Percentiles rank a stretch among this genome's conserved stretches.
These are phyloP conservation scores for Acorus gramineus DNA, from an alignment of 106 monocot genomes.

Conservation along the genomic window DNA sequence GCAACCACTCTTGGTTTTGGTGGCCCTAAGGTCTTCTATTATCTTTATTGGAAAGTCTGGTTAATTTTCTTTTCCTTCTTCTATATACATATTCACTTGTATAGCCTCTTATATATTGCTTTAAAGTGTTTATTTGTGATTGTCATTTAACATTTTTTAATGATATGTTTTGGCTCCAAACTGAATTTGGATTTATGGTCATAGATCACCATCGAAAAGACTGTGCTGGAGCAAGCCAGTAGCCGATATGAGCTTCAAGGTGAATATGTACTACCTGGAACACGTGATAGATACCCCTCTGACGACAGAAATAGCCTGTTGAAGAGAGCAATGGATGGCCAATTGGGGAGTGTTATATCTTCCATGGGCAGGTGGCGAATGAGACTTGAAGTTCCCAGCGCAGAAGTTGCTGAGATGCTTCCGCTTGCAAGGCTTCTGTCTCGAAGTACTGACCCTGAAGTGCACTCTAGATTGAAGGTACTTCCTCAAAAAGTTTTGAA, in stretches of 20 bases:
- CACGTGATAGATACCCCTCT: conserved; percentile 63
- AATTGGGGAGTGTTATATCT: conserved; percentile 76
- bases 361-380: conserved; percentile 96
- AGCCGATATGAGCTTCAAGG: conserved; percentile 97
- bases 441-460: conserved; percentile 93
- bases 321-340: conserved; percentile 73
- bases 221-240: conserved; percentile 78
- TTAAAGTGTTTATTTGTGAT: too few relatives aligned
- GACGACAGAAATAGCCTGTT: conserved; percentile 42
- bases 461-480: conserved; percentile 91
- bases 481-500: too few relatives aligned
- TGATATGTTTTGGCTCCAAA: too few relatives aligned
- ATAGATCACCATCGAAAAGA: conserved; percentile 93
- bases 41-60: too few relatives aligned
- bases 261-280: conserved; percentile 96
- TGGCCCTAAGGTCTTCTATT: too few relatives aligned
- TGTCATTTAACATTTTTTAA: too few relatives aligned
- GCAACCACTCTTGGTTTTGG: too few relatives aligned
- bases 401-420: conserved; percentile 99
- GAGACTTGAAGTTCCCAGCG: conserved; percentile 88
- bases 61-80: too few relatives aligned
- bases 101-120: too few relatives aligned
- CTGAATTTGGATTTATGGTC: neutral
- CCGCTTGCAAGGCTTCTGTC: conserved; percentile 93
- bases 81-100: too few relatives aligned